Percentiles rank a stretch among this genome's conserved stretches.
Evolutionary conservation across 2,329 filamentous ascomycete species (phyloP).

Genomic region (Diaporthe humulicola): DNA sequence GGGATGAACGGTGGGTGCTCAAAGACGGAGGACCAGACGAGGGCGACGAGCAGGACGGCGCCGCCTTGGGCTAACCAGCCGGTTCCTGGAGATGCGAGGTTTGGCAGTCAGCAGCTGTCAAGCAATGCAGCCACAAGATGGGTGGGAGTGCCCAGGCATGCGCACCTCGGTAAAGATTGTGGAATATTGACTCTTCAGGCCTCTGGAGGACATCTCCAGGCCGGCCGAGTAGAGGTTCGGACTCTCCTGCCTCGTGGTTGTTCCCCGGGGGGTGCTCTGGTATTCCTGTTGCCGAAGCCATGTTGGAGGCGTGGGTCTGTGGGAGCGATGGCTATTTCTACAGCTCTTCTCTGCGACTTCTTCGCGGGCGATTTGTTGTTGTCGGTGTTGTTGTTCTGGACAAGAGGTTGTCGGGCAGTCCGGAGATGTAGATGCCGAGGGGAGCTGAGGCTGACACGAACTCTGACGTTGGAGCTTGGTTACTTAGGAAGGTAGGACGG

Average conservation of each 20-base stretch:
- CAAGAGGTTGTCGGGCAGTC: neutral
- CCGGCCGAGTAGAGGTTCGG: constrained; percentile 78
- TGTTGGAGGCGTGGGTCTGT: constrained; percentile 48
- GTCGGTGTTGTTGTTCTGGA: neutral
- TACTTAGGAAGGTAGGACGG: neutral
- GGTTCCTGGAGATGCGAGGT: constrained; percentile 70
- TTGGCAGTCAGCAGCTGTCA: constrained; percentile 28
- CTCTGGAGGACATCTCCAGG: constrained; percentile 81
- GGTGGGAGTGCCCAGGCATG: neutral
- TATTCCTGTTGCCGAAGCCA: constrained; percentile 79
- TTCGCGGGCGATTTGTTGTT: neutral
- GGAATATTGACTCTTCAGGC: constrained; percentile 72
- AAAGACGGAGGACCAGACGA: constrained; percentile 85
- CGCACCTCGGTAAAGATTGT: constrained; percentile 82
- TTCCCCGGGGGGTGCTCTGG: constrained; percentile 64
- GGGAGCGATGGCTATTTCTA: neutral
- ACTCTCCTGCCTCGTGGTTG: constrained; percentile 59
- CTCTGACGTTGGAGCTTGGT: constrained; percentile 11
- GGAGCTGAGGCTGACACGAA: constrained; percentile 1
- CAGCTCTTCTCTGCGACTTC: neutral
- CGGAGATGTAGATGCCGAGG: neutral
- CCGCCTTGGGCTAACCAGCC: constrained; percentile 85
- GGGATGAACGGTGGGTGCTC: constrained; percentile 71
- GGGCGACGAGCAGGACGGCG: constrained; percentile 78
- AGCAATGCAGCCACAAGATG: constrained; percentile 27